Conservation (phyloP, 805 yeast genomes). For the Ogataea pini region DNA sequence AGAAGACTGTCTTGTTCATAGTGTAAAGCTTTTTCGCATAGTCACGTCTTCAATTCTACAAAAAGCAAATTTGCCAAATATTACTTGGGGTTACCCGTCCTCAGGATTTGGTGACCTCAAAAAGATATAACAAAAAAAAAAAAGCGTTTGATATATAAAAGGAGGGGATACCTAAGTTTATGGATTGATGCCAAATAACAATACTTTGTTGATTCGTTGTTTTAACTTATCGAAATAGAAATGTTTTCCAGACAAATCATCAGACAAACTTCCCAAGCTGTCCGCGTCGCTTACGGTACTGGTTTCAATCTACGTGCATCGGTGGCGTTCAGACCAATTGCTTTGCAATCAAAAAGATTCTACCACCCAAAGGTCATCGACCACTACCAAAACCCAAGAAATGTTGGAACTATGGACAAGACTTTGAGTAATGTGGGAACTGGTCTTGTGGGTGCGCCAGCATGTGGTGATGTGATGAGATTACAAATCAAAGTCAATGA, state of each 20-base stretch:
- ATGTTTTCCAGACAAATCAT: conserved; percentile 27
- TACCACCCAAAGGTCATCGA: conserved; percentile 94
- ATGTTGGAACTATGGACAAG: conserved; percentile 92
- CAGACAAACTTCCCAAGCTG: conserved; percentile 11
- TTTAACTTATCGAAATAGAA: not conserved
- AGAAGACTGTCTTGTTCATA: no score
- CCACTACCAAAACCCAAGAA: conserved; percentile 95
- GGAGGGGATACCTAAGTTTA: not conserved
- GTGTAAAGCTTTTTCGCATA: no score
- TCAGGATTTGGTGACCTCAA: not conserved
- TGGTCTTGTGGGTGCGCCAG: conserved; percentile 98
- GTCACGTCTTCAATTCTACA: not conserved
- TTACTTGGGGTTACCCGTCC: conserved; percentile 1
- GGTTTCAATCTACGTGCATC: not conserved
- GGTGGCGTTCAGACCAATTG: not conserved
- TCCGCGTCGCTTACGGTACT: not conserved
- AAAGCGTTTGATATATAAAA: not conserved
- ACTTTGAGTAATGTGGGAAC: conserved; percentile 80
- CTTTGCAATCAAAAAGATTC: conserved; percentile 10
- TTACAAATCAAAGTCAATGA: conserved; percentile 93
- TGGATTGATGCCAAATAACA: no score
- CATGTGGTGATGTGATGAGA: conserved; percentile 99
- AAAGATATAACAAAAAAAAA: conserved; percentile 2
- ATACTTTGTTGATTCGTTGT: no score
- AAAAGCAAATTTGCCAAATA: not conserved